Conservation (phyloP, 352 stramenopile genomes). For the Bremia lactucae region DNA sequence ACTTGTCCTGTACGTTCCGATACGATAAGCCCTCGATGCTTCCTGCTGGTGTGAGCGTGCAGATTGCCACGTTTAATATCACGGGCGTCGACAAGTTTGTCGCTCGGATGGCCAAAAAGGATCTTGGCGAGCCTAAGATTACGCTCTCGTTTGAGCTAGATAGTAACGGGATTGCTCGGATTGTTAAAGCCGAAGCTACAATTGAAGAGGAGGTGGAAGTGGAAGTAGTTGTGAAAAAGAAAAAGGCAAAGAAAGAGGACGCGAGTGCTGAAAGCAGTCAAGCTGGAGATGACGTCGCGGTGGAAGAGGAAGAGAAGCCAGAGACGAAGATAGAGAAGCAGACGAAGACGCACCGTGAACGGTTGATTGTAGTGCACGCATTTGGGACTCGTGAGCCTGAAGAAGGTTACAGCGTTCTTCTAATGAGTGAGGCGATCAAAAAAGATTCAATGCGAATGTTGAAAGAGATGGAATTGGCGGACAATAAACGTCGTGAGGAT, state of each 20-base stretch:
- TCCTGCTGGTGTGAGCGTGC: constrained; percentile 44
- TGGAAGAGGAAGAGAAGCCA: constrained; percentile 23
- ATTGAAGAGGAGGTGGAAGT: constrained; percentile 81
- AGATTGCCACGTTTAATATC: constrained; percentile 90
- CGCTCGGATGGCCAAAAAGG: constrained; percentile 82
- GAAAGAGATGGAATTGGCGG: constrained; percentile 54
- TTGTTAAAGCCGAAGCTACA: constrained; percentile 89
- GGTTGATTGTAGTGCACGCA: constrained; percentile 49
- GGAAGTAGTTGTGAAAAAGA: constrained; percentile 49
- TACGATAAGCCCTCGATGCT: constrained; percentile 86
- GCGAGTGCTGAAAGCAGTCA: constrained; percentile 18
- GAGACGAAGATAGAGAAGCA: constrained; percentile 75
- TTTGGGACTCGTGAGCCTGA: constrained; percentile 24
- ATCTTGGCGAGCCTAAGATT: constrained; percentile 87
- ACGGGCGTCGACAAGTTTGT: constrained; percentile 87
- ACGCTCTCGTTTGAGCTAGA: constrained; percentile 91
- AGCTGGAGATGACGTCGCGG: constrained; percentile 34
- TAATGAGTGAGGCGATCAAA: constrained; percentile 53
- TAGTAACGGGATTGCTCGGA: constrained; percentile 81
- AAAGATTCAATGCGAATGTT: constrained; percentile 58
- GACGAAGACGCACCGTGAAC: constrained; percentile 78
- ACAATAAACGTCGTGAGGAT: constrained; percentile 57
- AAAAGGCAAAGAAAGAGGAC: constrained; percentile 35
- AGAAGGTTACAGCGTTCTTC: constrained; percentile 39
- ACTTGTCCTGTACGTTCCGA: constrained; percentile 86